A percentile compares a stretch with the other conserved stretches of the same genome.
phyloP scores from a whole-genome alignment of 164 flowering plant species.

The Kalanchoe fedtschenkoi region DNA sequence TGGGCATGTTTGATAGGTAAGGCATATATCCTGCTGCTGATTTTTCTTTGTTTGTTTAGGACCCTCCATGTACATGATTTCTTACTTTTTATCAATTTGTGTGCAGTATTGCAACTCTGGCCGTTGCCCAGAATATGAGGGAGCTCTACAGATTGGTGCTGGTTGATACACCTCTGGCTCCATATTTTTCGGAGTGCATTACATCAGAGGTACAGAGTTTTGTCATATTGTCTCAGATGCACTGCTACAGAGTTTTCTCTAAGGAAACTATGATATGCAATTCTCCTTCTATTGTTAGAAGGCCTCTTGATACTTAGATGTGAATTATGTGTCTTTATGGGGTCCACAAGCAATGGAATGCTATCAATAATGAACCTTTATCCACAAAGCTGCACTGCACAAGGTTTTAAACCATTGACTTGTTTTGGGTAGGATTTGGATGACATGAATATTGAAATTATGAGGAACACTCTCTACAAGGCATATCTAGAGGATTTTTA shows the following conservation, averaged over 20 bases:
- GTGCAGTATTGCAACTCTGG: conserved; percentile 89
- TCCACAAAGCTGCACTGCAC: background rate
- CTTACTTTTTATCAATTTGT: conserved; percentile 4
- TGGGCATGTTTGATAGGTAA: conserved; percentile 99
- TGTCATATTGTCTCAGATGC: background rate
- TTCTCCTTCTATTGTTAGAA: too few relatives aligned
- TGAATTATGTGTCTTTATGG: background rate
- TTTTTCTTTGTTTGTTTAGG: conserved; percentile 1
- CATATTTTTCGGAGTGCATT: conserved; percentile 95
- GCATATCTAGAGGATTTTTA: conserved; percentile 98
- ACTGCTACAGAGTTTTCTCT: background rate
- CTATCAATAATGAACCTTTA: background rate
- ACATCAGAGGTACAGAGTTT: conserved; percentile 75
- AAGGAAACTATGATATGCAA: too few relatives aligned
- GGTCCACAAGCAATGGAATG: background rate
- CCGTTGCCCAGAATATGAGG: conserved; percentile 98
- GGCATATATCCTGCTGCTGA: background rate
- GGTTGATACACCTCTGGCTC: conserved; percentile 98
- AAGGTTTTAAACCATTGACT: background rate
- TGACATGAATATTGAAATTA: conserved; percentile 99
- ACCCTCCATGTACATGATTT: background rate
- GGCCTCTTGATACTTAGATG: background rate
- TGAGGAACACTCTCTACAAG: conserved; percentile 98
- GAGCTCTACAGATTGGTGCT: conserved; percentile 95
- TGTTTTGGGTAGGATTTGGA: conserved; percentile 69